Evolutionary conservation across 78 protist species (phyloP), one percentile per base, ranked within the genome.

Genomic region (slime mould (Dictyostelium discoideum)): DNA sequence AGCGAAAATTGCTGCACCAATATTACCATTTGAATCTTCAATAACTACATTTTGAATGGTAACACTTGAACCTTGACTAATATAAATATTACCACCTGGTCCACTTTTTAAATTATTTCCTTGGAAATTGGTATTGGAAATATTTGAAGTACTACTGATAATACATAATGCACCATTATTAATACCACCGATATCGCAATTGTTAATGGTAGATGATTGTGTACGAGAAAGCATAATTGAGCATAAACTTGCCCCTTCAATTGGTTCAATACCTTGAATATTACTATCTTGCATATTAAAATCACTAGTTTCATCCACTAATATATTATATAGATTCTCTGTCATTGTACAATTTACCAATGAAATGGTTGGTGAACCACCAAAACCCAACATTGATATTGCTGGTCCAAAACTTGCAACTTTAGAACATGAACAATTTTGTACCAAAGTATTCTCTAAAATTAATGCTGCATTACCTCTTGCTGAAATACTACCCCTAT

Each of bases 1-100:
- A n/a, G 74, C 63, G 67, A 80, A 80, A 4, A 80, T 32, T 8
- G 86, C 85, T 1, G 69, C 20, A 8, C 87, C 87, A 6, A 60
- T 74, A 16, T 42, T 29, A 60, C 73, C 79, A 8, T 2, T 26
- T 54, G 87, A 57, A 11, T 88, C 29, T 8, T n/a, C 5, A 22
- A 88, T 88, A 0, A 2, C 16, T 4, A 42, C 18, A 44, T 37
- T 10, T 11, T 60, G 11, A 48, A 80, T 16, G 4, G 5, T 29
- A 3, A 88, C 93, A 14, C 54, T 20, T 24, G 93, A 88, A 18
- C 48, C 50, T 63, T 88, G 93, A 5, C 74, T 46, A 4, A 88
- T 80, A 29, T 80, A 88, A 57, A 88, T 50, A 40, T 80, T 88
- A 11, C 81, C 93, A 29, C 93, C 93, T 1, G 85, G 65, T 2